Evolutionary conservation across 2,329 filamentous ascomycete genomes (phyloP).

Genomic region (Celoporthe dispersa): DNA sequence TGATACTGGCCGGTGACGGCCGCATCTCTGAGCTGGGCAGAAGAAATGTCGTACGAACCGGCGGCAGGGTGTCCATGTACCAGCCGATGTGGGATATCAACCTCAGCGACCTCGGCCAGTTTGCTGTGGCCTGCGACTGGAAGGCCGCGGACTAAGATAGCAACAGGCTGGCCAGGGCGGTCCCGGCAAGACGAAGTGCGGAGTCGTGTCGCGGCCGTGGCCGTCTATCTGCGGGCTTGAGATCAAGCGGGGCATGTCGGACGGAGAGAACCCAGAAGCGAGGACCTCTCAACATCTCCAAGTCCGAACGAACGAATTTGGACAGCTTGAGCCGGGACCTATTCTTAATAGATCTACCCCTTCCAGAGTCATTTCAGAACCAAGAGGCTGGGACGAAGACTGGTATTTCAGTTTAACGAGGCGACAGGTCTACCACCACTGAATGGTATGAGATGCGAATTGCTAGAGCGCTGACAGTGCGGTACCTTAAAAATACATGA

Average conservation of each 20-base stretch:
- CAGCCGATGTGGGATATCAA: conserved; percentile 44
- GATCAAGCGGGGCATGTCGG: too few relatives aligned
- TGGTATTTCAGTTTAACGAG: neutral
- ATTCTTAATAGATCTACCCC: neutral
- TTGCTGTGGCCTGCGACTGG: conserved; percentile 46
- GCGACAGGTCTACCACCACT: neutral
- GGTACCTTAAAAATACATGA: neutral
- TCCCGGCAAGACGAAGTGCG: neutral
- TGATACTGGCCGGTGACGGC: conserved; percentile 36
- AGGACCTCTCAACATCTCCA: too few relatives aligned
- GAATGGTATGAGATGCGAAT: too few relatives aligned
- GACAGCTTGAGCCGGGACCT: too few relatives aligned
- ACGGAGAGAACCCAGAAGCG: too few relatives aligned
- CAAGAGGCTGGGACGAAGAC: neutral
- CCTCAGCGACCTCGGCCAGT: conserved; percentile 38
- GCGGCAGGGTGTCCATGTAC: conserved; percentile 39
- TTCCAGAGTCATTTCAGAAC: neutral
- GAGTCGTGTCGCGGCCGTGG: neutral
- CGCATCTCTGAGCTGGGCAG: conserved; percentile 36
- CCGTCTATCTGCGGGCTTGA: too few relatives aligned
- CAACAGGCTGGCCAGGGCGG: neutral
- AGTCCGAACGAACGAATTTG: too few relatives aligned
- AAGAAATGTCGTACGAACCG: conserved; percentile 35
- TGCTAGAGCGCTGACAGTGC: neutral
- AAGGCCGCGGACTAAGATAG: conserved; percentile 26